Evolutionary conservation across 2,329 filamentous ascomycete genomes (phyloP), one percentile per base, ranked within the genome.

Genomic region (Clarireedia homoeocarpa): DNA sequence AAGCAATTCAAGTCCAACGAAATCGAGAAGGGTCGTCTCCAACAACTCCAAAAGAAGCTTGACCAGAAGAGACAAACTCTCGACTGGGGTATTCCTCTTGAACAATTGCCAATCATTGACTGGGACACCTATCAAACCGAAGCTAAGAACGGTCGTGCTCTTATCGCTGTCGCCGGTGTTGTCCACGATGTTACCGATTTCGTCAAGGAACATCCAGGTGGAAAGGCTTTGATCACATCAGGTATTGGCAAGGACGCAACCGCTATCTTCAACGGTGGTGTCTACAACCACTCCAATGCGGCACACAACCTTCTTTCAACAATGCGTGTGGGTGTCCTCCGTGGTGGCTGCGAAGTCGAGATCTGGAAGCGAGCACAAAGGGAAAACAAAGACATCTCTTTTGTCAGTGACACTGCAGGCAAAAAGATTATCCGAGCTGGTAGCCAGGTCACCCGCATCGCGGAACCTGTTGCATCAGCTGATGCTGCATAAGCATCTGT

Each of bases 1-100:
- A 95, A 95, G 82, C 83, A 91, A 74, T 95, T 95, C 83, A 88
- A 88, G 66, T 76, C 83, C 74, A 95, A 95, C 73, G 90, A 95
- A 72, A 95, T 95, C 62, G 89, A 95, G 74, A 94, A 94, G 81
- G 89, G 89, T 63, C 87, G 89, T 69, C 79, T 94, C 34, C 89
- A 95, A 77, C 89, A 94, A 75, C 75, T 85, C 62, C 89, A 94
- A 80, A 94, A 94, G 87, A 94, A 94, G 81, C 83, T 95, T 58
- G 89, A 94, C 73, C 87, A 91, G 76, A 88, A 89, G 81, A 88
- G 89, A 68, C 73, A 86, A 63, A 83, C 77, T 60, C 85, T 95
- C 58, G 88, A 95, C 76, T 95, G 89, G 89, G 89, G 89, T 71
- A 82, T 85, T 63, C 89, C 89, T 59, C 82, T 95, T 27, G 89